A percentile compares a stretch with the other conserved stretches of the same genome.
Evolutionary conservation across 371 early-diverging fungal species (phyloP).

Genomic region (Mucor plumbeus): DNA sequence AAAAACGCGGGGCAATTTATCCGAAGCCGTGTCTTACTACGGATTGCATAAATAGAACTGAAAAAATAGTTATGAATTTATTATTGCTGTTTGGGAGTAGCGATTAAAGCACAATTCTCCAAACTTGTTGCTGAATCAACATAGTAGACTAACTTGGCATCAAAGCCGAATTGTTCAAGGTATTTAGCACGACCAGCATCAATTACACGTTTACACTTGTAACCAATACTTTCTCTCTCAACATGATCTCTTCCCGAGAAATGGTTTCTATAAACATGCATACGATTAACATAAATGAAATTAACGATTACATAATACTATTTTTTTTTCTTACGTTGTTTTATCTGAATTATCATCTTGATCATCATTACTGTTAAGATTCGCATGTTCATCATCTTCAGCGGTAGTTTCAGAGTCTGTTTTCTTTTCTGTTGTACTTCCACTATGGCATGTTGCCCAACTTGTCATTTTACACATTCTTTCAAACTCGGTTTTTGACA

Average conservation of each 20-base stretch:
- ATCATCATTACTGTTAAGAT: constrained; percentile 26
- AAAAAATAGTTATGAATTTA: background rate
- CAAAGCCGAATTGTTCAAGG: constrained; percentile 58
- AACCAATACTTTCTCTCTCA: constrained; percentile 71
- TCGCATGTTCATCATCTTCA: constrained; percentile 45
- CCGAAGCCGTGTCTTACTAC: background rate
- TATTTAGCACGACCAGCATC: constrained; percentile 72
- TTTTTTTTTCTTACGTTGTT: constrained; percentile 42
- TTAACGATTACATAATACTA: background rate
- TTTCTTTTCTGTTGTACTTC: constrained; percentile 29
- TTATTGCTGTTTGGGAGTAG: constrained; percentile 27
- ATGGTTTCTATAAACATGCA: constrained; percentile 34
- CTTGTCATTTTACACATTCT: constrained; percentile 70
- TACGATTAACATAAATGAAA: background rate
- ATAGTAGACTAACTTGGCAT: constrained; percentile 71
- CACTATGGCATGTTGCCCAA: constrained; percentile 67
- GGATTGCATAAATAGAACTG: too few relatives aligned
- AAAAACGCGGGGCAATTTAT: background rate
- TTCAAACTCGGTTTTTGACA: constrained; percentile 61
- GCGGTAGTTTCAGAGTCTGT: constrained; percentile 23
- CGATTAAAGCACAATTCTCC: constrained; percentile 78
- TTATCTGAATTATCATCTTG: constrained; percentile 54
- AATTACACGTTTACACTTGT: constrained; percentile 76
- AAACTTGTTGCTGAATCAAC: constrained; percentile 65
- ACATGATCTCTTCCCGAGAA: constrained; percentile 64